A percentile compares a stretch with the other conserved stretches of the same genome.
These are phyloP conservation scores for Nicotiana paniculata DNA, from an alignment of 257 asterid genomes.

Conservation along the genomic window DNA sequence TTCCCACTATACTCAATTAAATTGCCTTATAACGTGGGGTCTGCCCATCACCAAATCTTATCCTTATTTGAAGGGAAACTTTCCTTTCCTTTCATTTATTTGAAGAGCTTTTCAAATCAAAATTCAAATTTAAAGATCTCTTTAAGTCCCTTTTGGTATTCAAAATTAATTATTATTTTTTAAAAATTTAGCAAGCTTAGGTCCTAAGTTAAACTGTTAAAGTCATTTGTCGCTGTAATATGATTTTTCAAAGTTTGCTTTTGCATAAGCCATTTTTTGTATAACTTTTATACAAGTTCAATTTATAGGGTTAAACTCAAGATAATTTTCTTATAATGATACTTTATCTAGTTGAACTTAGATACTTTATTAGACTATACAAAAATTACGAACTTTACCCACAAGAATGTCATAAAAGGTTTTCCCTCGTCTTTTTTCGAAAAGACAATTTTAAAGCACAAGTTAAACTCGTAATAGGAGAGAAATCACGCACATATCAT, in stretches of 20 bases:
- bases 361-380: not conserved
- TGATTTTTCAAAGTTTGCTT: not conserved
- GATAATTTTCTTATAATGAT: not conserved
- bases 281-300: not conserved
- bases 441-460: not conserved
- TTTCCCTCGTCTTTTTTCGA: not conserved
- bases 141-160: no score
- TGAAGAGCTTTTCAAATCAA: not conserved
- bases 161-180: no score
- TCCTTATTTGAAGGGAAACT: not conserved
- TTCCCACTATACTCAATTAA: constrained; percentile 14
- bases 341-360: not conserved
- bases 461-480: not conserved
- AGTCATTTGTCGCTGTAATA: not conserved
- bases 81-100: not conserved
- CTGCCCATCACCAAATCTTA: not conserved
- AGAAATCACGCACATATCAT: not conserved
- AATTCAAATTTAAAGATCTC: not conserved
- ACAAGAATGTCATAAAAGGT: not conserved
- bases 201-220: not conserved
- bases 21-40: constrained; percentile 7
- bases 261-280: not conserved
- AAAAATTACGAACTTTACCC: not conserved
- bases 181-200: not conserved
- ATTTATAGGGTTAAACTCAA: not conserved